Base-by-base conservation (phyloP, 1,284 basidiomycete genomes). In the Ganoderma leucocontextum region DNA sequence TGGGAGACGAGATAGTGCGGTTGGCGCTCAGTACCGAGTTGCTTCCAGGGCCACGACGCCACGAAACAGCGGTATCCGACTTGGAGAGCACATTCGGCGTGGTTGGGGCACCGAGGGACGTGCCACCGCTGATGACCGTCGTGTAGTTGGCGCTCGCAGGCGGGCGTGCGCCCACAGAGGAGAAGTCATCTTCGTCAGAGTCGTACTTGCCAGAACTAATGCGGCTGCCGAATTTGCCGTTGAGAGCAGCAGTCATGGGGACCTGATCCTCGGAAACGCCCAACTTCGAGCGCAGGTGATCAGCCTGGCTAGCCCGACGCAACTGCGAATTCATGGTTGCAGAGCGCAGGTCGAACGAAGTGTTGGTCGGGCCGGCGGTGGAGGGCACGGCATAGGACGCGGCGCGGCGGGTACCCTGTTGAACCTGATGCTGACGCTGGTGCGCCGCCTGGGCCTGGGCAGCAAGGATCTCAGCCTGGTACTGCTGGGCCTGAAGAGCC, bases 191-290 rank as follows among this genome's bases (percentile, higher is more conserved):
- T 53, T 85, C 83, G 59, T 85, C 80, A 44, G 78, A 78, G 57
- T 84, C 84, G 67, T 77, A 77, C 63, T 77, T 74, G 68, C 81
- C 79, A 74, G 81, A 81, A 53, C 81, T 82, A 62, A 86, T 79
- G 70, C 93, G 92, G 70, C 86, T 85, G 42, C 91, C 92, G 72
- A 92, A 94, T 73, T 88, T 88, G 66, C 93, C 93, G 65, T 88
- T 89, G 39, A 93, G 82, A 55, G 89, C 86, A 60, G 93, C 92
- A 49, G 92, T 92, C 93, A 93, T 93, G 60, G 93, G 92, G 64
- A 89, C 83, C 70, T 87, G 86, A 22, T 81, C 79, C 39, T 91
- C 89, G 62, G 86, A 85, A 65, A 86, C 79, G 52, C 86, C 85
- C 42, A 90, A 82, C 76, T 90, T 90, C 44, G 86, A 80, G 62